Base-by-base conservation (phyloP, 441 rosid genomes). In the Viola pubescens region DNA sequence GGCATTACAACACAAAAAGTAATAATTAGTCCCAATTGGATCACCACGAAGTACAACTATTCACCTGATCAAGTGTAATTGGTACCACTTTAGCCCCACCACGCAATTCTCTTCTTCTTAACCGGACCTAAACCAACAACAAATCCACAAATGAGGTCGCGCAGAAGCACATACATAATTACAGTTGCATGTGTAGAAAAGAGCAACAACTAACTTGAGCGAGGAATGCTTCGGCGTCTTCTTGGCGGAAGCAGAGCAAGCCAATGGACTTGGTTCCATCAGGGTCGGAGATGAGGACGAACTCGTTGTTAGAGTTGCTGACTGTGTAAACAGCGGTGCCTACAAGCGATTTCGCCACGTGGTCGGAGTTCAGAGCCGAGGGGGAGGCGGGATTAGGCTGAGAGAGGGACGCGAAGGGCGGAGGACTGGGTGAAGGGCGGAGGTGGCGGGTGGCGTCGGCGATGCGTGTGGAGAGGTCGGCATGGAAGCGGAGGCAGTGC, bases 261-360 rank as follows among this genome's bases (percentile, higher is more conserved):
- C 96, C 79, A 39, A 91, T 82, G 48, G 98, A 91, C 76, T 83
- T 88, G 45, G 75, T 78, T 16, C 95, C 90, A 48, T 71, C 75
- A 52, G 90, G 89, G 78, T 91, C 96, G 10, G 98, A 91, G 58
- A 88, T 71, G n/a, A 88, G 92, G 40, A 91, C 96, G 75, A 91
- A 88, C 68, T 88, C 98, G 59, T 84, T 91, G 59, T 85, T 83
- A 7, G 96, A 77, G 70, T 91, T 91, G 74, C 96, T 88, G 39
- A 91, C 87, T 0, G 94, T 88, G 68, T 80, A 91, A 4, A 91
- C 96, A 0, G 90, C 65, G 1, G 96, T 90, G 1, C 97, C 94
- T 37, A 68, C 68, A 3, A 91, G 85, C 45, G 86, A 68, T 72
- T 86, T 91, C 37, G 94, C 94, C 34, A 88, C 96, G 37, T 70